Conservation (phyloP, 495 filamentous ascomycete species). For the Cenococcum geophilum region DNA sequence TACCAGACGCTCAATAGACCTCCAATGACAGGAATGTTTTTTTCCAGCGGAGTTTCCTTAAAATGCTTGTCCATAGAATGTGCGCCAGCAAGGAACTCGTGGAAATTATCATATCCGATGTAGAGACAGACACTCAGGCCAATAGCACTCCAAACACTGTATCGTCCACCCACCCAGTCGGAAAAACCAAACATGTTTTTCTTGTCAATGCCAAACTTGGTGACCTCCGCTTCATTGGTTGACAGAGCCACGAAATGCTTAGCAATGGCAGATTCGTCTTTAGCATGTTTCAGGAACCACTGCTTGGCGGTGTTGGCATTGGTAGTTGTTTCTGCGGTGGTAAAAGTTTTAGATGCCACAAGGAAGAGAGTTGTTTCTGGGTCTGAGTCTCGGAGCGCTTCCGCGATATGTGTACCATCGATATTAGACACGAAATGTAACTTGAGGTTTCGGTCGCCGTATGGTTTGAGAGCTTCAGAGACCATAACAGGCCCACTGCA, state of each 20-base stretch:
- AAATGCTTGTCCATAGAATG: constrained; percentile 99
- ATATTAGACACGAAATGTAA: constrained; percentile 99
- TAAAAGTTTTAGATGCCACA: constrained; percentile 98
- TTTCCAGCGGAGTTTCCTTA: constrained; percentile 75
- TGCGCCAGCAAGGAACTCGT: constrained; percentile 89
- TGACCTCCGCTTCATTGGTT: constrained; percentile 90
- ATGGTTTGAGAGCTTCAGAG: constrained; percentile 90
- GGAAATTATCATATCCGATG: constrained; percentile 95
- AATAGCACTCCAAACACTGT: constrained; percentile 98
- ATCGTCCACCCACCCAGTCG: constrained; percentile 96
- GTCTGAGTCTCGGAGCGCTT: constrained; percentile 81
- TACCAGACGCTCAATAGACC: constrained; percentile 97
- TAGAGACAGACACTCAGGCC: constrained; percentile 89
- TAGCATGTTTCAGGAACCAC: constrained; percentile 88
- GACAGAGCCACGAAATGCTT: constrained; percentile 99
- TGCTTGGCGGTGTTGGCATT: constrained; percentile 95
- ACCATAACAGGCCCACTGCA: constrained; percentile 94
- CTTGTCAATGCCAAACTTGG: constrained; percentile 95
- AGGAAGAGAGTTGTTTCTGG: constrained; percentile 97
- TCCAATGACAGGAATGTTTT: constrained; percentile 91
- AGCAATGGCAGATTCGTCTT: constrained; percentile 69
- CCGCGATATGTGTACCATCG: constrained; percentile 94
- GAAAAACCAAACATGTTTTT: constrained; percentile 99
- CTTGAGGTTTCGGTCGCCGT: constrained; percentile 74
- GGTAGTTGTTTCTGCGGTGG: constrained; percentile 91